Percentiles rank a stretch among this genome's conserved stretches.
These are phyloP conservation scores for Plenodomus biglobosus DNA, from an alignment of 2,329 filamentous ascomycete species.

Conservation along the genomic window DNA sequence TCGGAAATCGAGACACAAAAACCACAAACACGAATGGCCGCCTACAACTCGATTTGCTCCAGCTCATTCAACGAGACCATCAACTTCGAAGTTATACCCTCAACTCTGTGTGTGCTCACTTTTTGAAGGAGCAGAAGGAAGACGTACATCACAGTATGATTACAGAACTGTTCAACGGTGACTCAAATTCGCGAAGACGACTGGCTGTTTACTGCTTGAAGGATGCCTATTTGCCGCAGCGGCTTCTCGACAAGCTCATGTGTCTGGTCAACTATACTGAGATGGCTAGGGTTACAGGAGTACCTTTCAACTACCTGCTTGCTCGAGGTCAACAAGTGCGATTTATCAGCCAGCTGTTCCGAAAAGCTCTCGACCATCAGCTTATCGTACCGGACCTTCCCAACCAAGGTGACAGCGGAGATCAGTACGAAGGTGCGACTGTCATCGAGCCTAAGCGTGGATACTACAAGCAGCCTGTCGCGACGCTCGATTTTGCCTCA, in stretches of 20 bases:
- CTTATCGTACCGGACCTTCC: conserved; percentile 89
- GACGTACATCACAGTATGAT: conserved; percentile 99
- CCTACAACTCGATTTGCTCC: conserved; percentile 89
- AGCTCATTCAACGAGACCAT: conserved; percentile 90
- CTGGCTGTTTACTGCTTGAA: conserved; percentile 96
- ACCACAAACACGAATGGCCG: conserved; percentile 92
- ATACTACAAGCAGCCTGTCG: conserved; percentile 93
- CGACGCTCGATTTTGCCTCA: conserved; percentile 97
- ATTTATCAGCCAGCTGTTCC: conserved; percentile 95
- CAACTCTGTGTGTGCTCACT: conserved; percentile 94
- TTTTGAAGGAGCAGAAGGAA: conserved; percentile 95
- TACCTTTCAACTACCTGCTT: conserved; percentile 93
- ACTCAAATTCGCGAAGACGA: conserved; percentile 85
- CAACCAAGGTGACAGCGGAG: conserved; percentile 66
- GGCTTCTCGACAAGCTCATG: conserved; percentile 95
- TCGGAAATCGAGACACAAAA: conserved; percentile 94
- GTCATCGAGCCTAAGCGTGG: conserved; percentile 94
- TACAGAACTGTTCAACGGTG: conserved; percentile 95
- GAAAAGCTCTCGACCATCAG: conserved; percentile 89
- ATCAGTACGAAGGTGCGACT: conserved; percentile 96
- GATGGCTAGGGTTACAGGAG: conserved; percentile 98
- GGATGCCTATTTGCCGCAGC: conserved; percentile 91
- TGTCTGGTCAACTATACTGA: conserved; percentile 99
- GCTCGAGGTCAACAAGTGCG: conserved; percentile 95
- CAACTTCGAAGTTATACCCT: conserved; percentile 95